Evolutionary conservation across 495 filamentous ascomycete genomes (phyloP).

Genomic region (Xylaria grammica): DNA sequence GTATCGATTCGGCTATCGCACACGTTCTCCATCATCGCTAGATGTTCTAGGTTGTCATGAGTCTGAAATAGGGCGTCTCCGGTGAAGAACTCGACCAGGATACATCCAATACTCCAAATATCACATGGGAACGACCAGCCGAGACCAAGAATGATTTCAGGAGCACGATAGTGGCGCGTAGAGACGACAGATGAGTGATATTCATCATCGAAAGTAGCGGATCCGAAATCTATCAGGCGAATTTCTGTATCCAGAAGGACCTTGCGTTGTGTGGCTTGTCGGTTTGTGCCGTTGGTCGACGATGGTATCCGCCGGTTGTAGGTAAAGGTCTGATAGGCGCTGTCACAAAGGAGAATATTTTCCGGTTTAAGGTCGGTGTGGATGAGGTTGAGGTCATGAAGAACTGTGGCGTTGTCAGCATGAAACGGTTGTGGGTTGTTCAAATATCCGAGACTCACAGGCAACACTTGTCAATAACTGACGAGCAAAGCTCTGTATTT

Average conservation of each 20-base stretch:
- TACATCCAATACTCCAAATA: conserved; percentile 99
- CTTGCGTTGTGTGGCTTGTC: conserved; percentile 82
- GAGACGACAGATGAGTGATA: conserved; percentile 98
- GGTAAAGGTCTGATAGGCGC: conserved; percentile 91
- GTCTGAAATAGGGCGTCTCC: conserved; percentile 98
- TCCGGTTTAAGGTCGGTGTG: conserved; percentile 98
- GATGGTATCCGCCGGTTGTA: conserved; percentile 95
- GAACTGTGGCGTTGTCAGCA: conserved; percentile 62
- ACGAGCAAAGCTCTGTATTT: conserved; percentile 95
- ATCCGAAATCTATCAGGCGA: conserved; percentile 95
- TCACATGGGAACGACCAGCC: conserved; percentile 99
- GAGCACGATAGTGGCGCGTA: conserved; percentile 93
- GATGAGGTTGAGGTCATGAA: conserved; percentile 97
- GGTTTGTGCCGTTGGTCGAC: conserved; percentile 74
- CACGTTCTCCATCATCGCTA: conserved; percentile 99
- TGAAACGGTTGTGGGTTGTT: conserved; percentile 18
- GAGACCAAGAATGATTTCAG: conserved; percentile 94
- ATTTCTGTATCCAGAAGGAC: conserved; percentile 96
- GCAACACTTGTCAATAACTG: conserved; percentile 98
- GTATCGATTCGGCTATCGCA: conserved; percentile 75
- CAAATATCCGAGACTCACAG: conserved; percentile 68
- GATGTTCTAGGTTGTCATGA: conserved; percentile 95
- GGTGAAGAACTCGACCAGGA: conserved; percentile 98
- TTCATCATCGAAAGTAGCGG: conserved; percentile 96
- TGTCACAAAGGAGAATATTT: conserved; percentile 93